Conservation (phyloP, 371 early-diverging fungal species). For the Homolaphlyctis polyrhiza region DNA sequence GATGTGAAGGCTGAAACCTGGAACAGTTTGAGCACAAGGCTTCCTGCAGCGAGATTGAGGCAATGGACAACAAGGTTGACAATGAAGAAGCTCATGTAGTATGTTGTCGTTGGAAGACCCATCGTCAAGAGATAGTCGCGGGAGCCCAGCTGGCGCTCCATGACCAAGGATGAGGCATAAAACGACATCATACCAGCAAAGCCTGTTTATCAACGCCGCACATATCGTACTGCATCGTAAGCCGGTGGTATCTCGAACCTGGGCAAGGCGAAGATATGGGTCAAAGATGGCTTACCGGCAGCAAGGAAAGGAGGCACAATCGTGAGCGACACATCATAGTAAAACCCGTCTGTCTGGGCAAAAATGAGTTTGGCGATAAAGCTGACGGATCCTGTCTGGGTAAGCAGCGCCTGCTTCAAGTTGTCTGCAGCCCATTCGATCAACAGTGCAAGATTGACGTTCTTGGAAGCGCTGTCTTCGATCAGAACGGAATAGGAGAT, state of each 20-base stretch:
- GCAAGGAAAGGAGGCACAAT: background rate
- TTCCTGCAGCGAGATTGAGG: background rate
- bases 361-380: background rate
- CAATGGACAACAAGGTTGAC: background rate
- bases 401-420: background rate
- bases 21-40: background rate
- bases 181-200: background rate
- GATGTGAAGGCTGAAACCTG: background rate
- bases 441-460: background rate
- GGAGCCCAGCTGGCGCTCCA: background rate
- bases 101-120: background rate
- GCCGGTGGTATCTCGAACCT: background rate
- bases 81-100: constrained; percentile 9
- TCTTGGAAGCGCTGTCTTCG: background rate
- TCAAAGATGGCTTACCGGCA: background rate
- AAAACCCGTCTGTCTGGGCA: background rate
- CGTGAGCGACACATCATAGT: background rate
- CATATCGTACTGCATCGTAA: too few species aligned
- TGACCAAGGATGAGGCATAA: background rate
- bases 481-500: background rate
- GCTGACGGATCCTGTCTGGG: background rate
- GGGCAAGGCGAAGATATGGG: background rate
- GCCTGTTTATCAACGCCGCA: background rate
- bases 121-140: constrained; percentile 6
- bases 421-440: background rate